A percentile compares a stretch with the other conserved stretches of the same genome.
Evolutionary conservation across 2,329 filamentous ascomycete genomes (phyloP).

Genomic region (Monilinia vaccinii-corymbosi): DNA sequence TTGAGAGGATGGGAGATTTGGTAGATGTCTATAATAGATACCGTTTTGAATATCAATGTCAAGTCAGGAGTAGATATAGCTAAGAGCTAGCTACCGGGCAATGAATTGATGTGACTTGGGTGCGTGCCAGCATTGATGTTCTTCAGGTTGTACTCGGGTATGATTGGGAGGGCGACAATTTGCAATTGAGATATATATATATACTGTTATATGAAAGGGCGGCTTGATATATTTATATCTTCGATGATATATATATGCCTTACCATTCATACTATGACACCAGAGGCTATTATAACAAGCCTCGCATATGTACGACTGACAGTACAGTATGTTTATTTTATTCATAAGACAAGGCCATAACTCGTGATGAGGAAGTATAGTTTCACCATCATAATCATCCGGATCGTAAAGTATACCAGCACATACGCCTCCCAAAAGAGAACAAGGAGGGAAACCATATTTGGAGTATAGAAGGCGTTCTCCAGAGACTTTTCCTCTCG

Average conservation of each 20-base stretch:
- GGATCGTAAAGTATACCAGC: background rate
- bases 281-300: background rate
- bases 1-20: no score
- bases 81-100: background rate
- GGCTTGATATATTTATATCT: background rate
- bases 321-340: background rate
- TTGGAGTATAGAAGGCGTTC: constrained; percentile 1
- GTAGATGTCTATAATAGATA: background rate
- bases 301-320: background rate
- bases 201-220: background rate
- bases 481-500: background rate
- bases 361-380: background rate
- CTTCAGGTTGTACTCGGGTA: background rate
- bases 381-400: background rate
- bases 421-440: background rate
- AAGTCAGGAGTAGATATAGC: no score
- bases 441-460: background rate
- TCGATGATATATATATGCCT: background rate
- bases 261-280: background rate
- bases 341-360: background rate
- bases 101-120: no score
- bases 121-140: background rate
- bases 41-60: background rate
- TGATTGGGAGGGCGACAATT: background rate
- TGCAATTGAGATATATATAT: background rate